phyloP scores from a whole-genome alignment of 2,329 filamentous ascomycete genomes.

The Fusarium acutatum region DNA sequence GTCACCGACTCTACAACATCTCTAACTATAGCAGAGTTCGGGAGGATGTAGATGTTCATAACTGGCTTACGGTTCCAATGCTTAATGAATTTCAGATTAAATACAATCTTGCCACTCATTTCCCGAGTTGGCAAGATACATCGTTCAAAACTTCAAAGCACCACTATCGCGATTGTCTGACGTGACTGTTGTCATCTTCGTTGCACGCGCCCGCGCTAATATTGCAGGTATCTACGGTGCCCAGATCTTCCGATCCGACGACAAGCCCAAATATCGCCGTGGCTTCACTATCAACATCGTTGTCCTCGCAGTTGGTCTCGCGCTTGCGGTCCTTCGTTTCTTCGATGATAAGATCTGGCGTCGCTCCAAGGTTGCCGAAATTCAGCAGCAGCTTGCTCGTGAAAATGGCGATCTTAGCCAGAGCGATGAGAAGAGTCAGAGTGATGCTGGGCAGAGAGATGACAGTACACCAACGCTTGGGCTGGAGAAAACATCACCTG shows the following conservation, averaged over 20 bases:
- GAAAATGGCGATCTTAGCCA: background rate
- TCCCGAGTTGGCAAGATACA: too few relatives aligned
- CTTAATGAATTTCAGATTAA: too few relatives aligned
- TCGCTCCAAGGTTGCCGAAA: background rate
- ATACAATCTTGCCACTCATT: too few relatives aligned
- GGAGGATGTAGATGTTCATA: too few relatives aligned
- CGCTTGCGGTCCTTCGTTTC: constrained; percentile 52
- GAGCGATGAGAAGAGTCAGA: constrained; percentile 15
- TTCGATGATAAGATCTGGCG: constrained; percentile 51
- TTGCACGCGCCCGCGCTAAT: too few relatives aligned
- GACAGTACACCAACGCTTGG: background rate
- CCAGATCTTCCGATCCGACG: constrained; percentile 65
- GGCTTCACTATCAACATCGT: constrained; percentile 58
- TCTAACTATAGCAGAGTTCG: too few relatives aligned
- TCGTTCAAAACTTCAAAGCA: too few relatives aligned
- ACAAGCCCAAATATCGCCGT: constrained; percentile 59
- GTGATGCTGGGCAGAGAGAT: background rate
- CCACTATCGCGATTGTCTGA: too few relatives aligned
- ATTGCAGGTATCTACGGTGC: constrained; percentile 68
- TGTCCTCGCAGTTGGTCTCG: constrained; percentile 54
- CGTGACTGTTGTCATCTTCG: too few relatives aligned
- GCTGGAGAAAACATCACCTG: background rate
- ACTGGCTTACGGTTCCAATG: too few relatives aligned
- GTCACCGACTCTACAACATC: too few relatives aligned
- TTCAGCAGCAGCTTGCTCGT: constrained; percentile 7